These are phyloP conservation scores for Trypanosoma platydactyli DNA, from an alignment of 208 protist species.

Conservation along the genomic window DNA sequence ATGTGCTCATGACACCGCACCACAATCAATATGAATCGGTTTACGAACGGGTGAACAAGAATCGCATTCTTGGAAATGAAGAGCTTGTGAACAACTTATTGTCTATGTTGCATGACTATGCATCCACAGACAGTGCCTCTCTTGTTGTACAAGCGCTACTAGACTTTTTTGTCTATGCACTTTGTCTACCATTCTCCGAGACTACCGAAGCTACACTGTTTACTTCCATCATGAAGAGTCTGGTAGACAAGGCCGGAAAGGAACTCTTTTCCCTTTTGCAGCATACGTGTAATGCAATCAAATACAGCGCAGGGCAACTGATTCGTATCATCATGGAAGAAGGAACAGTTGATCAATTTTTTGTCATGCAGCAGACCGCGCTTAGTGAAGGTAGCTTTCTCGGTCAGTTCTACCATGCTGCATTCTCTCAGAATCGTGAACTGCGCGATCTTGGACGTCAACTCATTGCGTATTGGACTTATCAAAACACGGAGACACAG, in stretches of 20 bases:
- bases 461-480: slow-evolving; percentile 88
- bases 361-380: slow-evolving; percentile 76
- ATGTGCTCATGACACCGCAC: slow-evolving; percentile 91
- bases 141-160: slow-evolving; percentile 82
- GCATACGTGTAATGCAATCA: slow-evolving; percentile 80
- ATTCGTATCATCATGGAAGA: slow-evolving; percentile 92
- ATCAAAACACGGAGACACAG: slow-evolving; percentile 68
- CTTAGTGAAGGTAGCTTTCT: slow-evolving; percentile 88
- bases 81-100: slow-evolving; percentile 75
- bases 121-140: slow-evolving; percentile 66
- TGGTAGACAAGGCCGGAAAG: slow-evolving; percentile 72
- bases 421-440: slow-evolving; percentile 62
- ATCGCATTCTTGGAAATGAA: slow-evolving; percentile 67
- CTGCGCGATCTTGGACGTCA: slow-evolving; percentile 80
- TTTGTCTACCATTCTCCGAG: slow-evolving; percentile 91
- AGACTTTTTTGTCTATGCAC: slow-evolving; percentile 88
- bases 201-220: slow-evolving; percentile 83
- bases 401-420: slow-evolving; percentile 82
- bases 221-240: slow-evolving; percentile 47
- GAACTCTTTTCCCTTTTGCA: slow-evolving; percentile 77
- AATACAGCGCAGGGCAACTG: slow-evolving; percentile 84
- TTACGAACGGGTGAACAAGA: slow-evolving; percentile 91
- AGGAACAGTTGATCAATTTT: slow-evolving; percentile 79
- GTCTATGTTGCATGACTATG: slow-evolving; percentile 66
- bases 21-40: slow-evolving; percentile 92